A percentile compares a stretch with the other conserved stretches of the same genome.
Evolutionary conservation across 2,329 filamentous ascomycete species (phyloP).

Genomic region (Ophiostoma sp.): DNA sequence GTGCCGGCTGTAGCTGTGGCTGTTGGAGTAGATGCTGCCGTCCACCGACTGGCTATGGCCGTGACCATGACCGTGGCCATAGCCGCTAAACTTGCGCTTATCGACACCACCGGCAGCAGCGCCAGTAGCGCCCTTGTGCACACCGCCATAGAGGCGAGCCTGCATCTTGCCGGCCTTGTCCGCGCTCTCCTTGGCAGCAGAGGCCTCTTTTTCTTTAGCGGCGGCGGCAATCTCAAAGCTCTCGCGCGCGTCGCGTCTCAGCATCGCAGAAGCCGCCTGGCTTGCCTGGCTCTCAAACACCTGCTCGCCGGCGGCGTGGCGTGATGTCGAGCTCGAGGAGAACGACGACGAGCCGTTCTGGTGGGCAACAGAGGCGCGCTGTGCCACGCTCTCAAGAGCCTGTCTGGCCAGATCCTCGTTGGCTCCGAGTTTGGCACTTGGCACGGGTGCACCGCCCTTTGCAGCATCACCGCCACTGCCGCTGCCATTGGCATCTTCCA

Average conservation of each 20-base stretch:
- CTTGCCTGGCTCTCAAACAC: slow-evolving; percentile 71
- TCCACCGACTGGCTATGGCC: slow-evolving; percentile 30
- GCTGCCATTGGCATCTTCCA: slow-evolving; percentile 36
- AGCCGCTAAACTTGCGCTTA: slow-evolving; percentile 48
- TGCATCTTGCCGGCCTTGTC: slow-evolving; percentile 47
- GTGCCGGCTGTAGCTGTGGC: slow-evolving; percentile 1
- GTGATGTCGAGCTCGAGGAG: slow-evolving; percentile 17
- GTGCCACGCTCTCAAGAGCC: slow-evolving; percentile 49
- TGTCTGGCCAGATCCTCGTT: slow-evolving; percentile 54
- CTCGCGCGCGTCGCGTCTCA: slow-evolving; percentile 54
- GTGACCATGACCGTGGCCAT: slow-evolving; percentile 32
- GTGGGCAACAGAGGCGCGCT: slow-evolving; percentile 22
- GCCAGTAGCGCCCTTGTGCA: slow-evolving; percentile 38
- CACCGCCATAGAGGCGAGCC: slow-evolving; percentile 46
- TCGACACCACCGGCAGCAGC: slow-evolving; percentile 28
- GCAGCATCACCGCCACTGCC: neutral
- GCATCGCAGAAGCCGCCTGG: slow-evolving; percentile 69
- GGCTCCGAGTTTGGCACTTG: neutral
- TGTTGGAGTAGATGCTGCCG: slow-evolving; percentile 12
- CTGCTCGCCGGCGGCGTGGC: slow-evolving; percentile 38
- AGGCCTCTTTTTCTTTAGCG: neutral
- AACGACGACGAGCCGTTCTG: slow-evolving; percentile 28
- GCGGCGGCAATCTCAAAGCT: slow-evolving; percentile 46
- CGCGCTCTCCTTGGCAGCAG: neutral
- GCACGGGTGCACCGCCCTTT: neutral